These are phyloP conservation scores for Daldinia vernicosa DNA, from an alignment of 495 filamentous ascomycete species.

Conservation along the genomic window DNA sequence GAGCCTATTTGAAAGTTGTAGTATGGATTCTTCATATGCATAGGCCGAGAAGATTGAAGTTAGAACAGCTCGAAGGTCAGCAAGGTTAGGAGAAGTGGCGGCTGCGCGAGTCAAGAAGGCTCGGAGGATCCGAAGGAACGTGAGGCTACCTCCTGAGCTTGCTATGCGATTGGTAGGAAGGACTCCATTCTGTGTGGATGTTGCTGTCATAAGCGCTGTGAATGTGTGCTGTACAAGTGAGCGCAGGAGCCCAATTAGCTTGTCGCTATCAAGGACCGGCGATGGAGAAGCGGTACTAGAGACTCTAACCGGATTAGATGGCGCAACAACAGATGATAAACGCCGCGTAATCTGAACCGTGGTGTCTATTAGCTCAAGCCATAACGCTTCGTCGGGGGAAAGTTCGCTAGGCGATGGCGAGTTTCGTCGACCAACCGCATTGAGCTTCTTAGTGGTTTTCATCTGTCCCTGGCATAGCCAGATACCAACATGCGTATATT, in stretches of 20 bases:
- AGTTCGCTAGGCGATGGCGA: slow-evolving; percentile 67
- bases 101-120: slow-evolving; percentile 89
- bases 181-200: slow-evolving; percentile 55
- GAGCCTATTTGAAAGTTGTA: slow-evolving; percentile 83
- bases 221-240: slow-evolving; percentile 88
- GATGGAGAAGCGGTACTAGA: slow-evolving; percentile 22
- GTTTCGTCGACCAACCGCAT: slow-evolving; percentile 53
- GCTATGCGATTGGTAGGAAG: slow-evolving; percentile 47
- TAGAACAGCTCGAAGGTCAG: slow-evolving; percentile 85
- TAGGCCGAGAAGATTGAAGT: slow-evolving; percentile 93
- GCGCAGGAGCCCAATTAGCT: slow-evolving; percentile 72
- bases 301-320: slow-evolving; percentile 41
- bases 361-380: slow-evolving; percentile 89
- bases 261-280: slow-evolving; percentile 55
- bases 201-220: slow-evolving; percentile 82
- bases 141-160: slow-evolving; percentile 64
- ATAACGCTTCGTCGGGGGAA: slow-evolving; percentile 80
- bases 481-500: slow-evolving; percentile 88
- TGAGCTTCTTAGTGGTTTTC: slow-evolving; percentile 62
- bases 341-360: slow-evolving; percentile 81
- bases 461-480: slow-evolving; percentile 96
- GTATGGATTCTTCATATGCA: slow-evolving; percentile 87
- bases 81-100: slow-evolving; percentile 80
- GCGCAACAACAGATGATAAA: slow-evolving; percentile 49
- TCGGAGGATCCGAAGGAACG: slow-evolving; percentile 88